Percentiles rank a stretch among this genome's conserved stretches.
phyloP scores from a whole-genome alignment of 2,329 filamentous ascomycete genomes.

The Dactylellina haptotyla region DNA sequence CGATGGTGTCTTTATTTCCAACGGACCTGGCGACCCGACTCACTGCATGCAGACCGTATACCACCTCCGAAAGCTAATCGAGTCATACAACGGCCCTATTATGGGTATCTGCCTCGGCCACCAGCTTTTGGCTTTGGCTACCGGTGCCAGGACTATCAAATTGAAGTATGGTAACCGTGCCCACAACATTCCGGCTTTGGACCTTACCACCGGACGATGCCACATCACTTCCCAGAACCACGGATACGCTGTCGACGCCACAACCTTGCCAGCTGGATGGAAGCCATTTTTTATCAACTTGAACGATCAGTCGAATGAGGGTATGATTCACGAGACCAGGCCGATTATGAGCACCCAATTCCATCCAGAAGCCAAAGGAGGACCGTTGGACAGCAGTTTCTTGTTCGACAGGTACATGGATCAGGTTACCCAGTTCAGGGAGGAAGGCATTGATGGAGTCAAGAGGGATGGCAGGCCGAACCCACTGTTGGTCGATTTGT shows the following conservation, averaged over 20 bases:
- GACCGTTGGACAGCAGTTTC: conserved; percentile 93
- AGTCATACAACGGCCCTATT: conserved; percentile 87
- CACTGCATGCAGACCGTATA: conserved; percentile 95
- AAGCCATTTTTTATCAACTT: conserved; percentile 99
- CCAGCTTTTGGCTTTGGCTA: conserved; percentile 89
- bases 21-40: conserved; percentile 96
- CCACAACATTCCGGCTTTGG: conserved; percentile 96
- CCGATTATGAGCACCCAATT: conserved; percentile 99
- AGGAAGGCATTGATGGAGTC: conserved; percentile 42
- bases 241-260: conserved; percentile 91
- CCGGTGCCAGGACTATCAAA: conserved; percentile 91
- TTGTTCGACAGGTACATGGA: conserved; percentile 96
- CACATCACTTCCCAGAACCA: conserved; percentile 99
- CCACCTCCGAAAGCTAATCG: conserved; percentile 89
- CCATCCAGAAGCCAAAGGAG: conserved; percentile 97
- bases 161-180: conserved; percentile 99
- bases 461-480: conserved; percentile 87
- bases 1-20: conserved; percentile 98
- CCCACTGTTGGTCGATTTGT: conserved; percentile 86
- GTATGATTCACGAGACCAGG: conserved; percentile 92
- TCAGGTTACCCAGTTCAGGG: conserved; percentile 79
- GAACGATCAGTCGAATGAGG: conserved; percentile 96
- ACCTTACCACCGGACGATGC: conserved; percentile 94
- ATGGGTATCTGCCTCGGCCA: conserved; percentile 99
- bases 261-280: conserved; percentile 84